These are phyloP conservation scores for Teunomyces cretensis DNA, from an alignment of 805 yeast genomes.

Conservation along the genomic window DNA sequence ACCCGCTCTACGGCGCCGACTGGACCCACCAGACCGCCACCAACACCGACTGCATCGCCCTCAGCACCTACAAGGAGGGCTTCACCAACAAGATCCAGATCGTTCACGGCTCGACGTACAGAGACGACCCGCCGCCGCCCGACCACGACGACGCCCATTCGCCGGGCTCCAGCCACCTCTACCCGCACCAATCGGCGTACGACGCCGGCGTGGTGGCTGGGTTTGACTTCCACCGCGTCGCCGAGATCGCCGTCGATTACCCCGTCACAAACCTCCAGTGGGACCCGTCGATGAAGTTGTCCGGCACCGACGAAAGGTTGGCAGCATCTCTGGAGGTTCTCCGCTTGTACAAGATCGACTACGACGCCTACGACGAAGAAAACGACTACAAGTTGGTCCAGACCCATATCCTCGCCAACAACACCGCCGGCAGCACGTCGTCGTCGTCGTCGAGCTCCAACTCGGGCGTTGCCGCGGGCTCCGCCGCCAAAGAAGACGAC, in stretches of 20 bases:
- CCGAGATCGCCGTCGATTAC: conserved; percentile 57
- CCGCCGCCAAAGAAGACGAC: conserved; percentile 41
- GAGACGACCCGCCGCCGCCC: too few relatives aligned
- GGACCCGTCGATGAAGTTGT: conserved; percentile 54
- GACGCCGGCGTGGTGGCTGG: conserved; percentile 19
- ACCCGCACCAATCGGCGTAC: too few relatives aligned
- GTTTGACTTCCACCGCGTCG: conserved; percentile 44
- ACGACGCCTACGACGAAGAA: conserved; percentile 17
- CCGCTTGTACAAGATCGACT: conserved; percentile 59
- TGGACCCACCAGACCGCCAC: conserved; percentile 31
- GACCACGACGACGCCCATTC: too few relatives aligned
- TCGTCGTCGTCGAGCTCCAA: too few relatives aligned
- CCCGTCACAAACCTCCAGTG: conserved; percentile 75
- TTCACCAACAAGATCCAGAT: conserved; percentile 64
- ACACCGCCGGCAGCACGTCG: conserved; percentile 30
- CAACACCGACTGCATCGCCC: conserved; percentile 56
- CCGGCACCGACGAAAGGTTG: conserved; percentile 39
- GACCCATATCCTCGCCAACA: conserved; percentile 42
- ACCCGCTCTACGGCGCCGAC: conserved; percentile 36
- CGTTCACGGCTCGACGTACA: conserved; percentile 28
- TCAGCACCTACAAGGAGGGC: conserved; percentile 83
- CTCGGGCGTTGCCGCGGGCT: conserved; percentile 16
- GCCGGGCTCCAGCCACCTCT: too few relatives aligned
- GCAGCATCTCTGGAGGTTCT: conserved; percentile 75
- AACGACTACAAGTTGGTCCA: conserved; percentile 25